Percentiles rank a stretch among this genome's conserved stretches.
Evolutionary conservation across 208 protist species (phyloP).

Genomic region (Vickermania spadyakhi): DNA sequence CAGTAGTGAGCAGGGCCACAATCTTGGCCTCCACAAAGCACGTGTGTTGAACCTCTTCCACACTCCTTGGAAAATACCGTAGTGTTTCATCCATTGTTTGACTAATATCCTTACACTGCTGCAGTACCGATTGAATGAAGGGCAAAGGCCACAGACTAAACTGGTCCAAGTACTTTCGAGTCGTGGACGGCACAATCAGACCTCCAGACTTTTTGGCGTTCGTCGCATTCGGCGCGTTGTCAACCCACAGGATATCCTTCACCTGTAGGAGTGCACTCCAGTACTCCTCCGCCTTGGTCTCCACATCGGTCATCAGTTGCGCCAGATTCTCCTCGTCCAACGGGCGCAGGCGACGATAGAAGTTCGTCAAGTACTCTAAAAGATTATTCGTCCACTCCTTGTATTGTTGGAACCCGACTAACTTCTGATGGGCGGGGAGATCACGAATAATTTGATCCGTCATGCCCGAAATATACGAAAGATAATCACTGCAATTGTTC

Average conservation of each 20-base stretch:
- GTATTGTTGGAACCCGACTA: conserved; percentile 61
- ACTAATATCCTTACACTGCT: too few species aligned
- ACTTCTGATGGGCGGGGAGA: conserved; percentile 53
- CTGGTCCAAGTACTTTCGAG: conserved; percentile 46
- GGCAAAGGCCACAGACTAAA: conserved; percentile 73
- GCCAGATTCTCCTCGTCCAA: conserved; percentile 37
- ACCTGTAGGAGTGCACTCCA: conserved; percentile 24
- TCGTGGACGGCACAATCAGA: conserved; percentile 43
- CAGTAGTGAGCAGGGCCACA: conserved; percentile 42
- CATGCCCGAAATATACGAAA: conserved; percentile 47
- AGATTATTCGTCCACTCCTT: conserved; percentile 38
- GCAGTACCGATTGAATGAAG: conserved; percentile 21
- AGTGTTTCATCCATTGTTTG: neutral
- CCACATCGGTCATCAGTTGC: conserved; percentile 35
- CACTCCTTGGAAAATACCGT: conserved; percentile 14
- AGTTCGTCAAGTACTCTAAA: conserved; percentile 42
- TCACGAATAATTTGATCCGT: conserved; percentile 32
- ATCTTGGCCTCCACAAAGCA: conserved; percentile 55
- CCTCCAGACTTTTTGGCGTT: conserved; percentile 32
- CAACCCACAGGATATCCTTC: conserved; percentile 1
- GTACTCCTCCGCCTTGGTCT: conserved; percentile 49
- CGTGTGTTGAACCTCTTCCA: conserved; percentile 49
- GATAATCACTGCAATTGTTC: conserved; percentile 54
- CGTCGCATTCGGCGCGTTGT: neutral
- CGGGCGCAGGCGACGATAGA: conserved; percentile 46